These are phyloP conservation scores for Aphanocladium album DNA, from an alignment of 2,329 filamentous ascomycete genomes.

Conservation along the genomic window DNA sequence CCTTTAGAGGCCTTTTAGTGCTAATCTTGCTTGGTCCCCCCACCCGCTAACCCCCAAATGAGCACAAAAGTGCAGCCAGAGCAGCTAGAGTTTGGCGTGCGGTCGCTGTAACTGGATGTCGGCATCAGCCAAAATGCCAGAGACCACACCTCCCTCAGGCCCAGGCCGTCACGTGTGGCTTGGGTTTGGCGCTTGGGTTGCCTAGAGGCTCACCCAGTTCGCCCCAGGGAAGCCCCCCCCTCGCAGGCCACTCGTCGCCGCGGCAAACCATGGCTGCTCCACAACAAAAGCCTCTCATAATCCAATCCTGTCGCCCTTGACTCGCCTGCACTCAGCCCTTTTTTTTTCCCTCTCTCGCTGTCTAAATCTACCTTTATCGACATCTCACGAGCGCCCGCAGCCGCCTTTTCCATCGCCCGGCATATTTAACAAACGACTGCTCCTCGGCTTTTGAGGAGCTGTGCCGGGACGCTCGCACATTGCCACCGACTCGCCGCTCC, in stretches of 20 bases:
- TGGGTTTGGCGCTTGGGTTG: conserved; percentile 3
- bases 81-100: neutral
- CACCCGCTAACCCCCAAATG: neutral
- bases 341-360: neutral
- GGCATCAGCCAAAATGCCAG: neutral
- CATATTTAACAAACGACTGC: neutral
- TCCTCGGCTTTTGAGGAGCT: neutral
- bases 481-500: conserved; percentile 3
- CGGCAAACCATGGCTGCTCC: conserved; percentile 10
- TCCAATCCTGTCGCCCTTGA: conserved; percentile 5
- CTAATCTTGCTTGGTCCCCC: neutral
- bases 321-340: conserved; percentile 9
- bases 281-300: conserved; percentile 11
- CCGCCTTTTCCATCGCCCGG: neutral
- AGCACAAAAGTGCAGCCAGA: neutral
- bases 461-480: conserved; percentile 1
- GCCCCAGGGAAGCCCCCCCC: too few species aligned
- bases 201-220: neutral
- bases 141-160: neutral
- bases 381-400: neutral
- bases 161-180: conserved; percentile 1
- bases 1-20: neutral
- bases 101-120: neutral
- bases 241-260: neutral
- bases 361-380: neutral